phyloP scores from a whole-genome alignment of 106 monocot genomes.

The Dendrobium catenatum region DNA sequence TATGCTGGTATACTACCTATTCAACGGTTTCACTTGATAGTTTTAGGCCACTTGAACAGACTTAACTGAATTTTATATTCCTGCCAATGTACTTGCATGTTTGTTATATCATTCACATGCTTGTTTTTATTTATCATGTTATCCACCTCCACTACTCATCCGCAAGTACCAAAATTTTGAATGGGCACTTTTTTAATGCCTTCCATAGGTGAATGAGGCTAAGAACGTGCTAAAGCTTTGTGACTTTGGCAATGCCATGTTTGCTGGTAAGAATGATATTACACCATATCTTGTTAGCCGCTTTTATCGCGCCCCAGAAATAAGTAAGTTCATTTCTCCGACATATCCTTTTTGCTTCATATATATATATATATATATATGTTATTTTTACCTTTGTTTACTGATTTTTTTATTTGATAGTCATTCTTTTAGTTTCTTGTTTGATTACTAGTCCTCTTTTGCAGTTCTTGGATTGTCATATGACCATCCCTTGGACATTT shows the following conservation, averaged over 20 bases:
- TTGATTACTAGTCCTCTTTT: conserved; percentile 16
- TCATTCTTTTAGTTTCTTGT: conserved; percentile 4
- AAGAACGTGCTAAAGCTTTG: conserved; percentile 94
- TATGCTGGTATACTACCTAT: conserved; percentile 72
- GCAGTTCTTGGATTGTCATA: conserved; percentile 92
- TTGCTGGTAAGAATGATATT: conserved; percentile 89
- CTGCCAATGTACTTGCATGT: neutral
- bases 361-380: neutral
- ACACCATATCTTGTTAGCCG: conserved; percentile 99
- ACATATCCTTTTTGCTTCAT: neutral
- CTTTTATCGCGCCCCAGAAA: conserved; percentile 97
- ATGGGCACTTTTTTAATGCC: conserved; percentile 3
- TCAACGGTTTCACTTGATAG: neutral
- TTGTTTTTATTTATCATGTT: neutral
- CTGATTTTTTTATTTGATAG: neutral
- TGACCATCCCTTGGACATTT: conserved; percentile 96
- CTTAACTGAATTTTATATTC: neutral
- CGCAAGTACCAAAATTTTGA: neutral
- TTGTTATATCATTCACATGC: neutral
- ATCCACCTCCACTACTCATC: neutral
- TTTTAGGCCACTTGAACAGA: neutral
- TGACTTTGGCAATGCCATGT: conserved; percentile 99
- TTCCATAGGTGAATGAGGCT: conserved; percentile 75
- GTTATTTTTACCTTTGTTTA: neutral
- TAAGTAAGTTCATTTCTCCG: conserved; percentile 55